phyloP scores from a whole-genome alignment of 208 protist species.

The Wallacemonas sp. region DNA sequence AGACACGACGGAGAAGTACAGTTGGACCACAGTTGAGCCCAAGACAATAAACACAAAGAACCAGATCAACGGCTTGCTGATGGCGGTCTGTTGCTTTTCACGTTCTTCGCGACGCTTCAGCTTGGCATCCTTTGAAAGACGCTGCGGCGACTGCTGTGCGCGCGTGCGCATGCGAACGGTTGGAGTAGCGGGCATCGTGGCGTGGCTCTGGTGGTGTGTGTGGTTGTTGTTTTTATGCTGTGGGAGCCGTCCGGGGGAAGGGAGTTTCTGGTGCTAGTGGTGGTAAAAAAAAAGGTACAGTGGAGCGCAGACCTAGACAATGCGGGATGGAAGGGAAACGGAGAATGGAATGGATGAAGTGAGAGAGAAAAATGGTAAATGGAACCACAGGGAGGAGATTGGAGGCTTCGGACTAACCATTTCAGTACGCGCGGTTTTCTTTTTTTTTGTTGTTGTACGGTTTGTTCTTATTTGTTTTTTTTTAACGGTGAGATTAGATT shows the following conservation, averaged over 20 bases:
- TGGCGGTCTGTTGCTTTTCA: slow-evolving; percentile 45
- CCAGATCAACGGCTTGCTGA: slow-evolving; percentile 54
- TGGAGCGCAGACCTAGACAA: background rate
- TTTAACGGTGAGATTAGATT: too few relatives aligned
- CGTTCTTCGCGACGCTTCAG: slow-evolving; percentile 37
- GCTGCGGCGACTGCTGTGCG: slow-evolving; percentile 40
- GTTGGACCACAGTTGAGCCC: slow-evolving; percentile 66
- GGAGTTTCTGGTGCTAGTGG: background rate
- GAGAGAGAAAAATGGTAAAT: background rate
- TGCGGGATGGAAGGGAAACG: background rate
- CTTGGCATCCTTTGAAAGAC: slow-evolving; percentile 68
- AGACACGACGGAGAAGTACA: slow-evolving; percentile 66
- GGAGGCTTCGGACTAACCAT: too few relatives aligned
- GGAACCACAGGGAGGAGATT: background rate
- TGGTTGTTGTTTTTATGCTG: too few relatives aligned
- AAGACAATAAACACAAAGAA: slow-evolving; percentile 71
- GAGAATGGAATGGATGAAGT: too few relatives aligned
- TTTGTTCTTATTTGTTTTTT: too few relatives aligned
- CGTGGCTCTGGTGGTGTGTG: too few relatives aligned
- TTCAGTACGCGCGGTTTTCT: too few relatives aligned
- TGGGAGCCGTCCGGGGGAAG: too few relatives aligned
- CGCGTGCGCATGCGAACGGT: slow-evolving; percentile 59
- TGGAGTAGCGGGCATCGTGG: slow-evolving; percentile 49
- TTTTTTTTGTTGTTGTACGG: too few relatives aligned
- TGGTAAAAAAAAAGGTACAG: background rate